Evolutionary conservation across 257 asterid genomes (phyloP).

Genomic region (Ophiorrhiza pumila): DNA sequence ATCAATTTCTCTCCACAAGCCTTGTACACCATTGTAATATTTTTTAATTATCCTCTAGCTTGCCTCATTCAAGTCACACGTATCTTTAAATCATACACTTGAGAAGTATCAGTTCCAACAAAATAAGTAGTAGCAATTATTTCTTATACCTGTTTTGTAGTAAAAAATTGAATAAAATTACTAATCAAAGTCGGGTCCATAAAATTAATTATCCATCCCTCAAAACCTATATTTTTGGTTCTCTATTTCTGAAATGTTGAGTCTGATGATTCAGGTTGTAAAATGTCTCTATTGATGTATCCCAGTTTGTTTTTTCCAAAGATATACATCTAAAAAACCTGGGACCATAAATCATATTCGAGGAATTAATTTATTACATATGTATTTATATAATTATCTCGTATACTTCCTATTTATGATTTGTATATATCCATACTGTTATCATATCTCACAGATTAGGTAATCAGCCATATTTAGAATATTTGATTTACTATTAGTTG

Average conservation of each 20-base stretch:
- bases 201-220: background rate
- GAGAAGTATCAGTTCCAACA: background rate
- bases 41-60: background rate
- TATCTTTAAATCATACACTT: background rate
- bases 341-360: background rate
- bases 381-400: too few species aligned
- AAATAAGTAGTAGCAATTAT: background rate
- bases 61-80: background rate
- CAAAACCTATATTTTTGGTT: background rate
- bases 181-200: background rate
- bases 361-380: too few species aligned
- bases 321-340: slow-evolving; percentile 3
- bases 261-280: background rate
- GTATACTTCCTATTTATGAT: too few species aligned
- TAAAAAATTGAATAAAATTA: slow-evolving; percentile 1
- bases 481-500: too few species aligned
- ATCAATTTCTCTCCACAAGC: slow-evolving; percentile 1
- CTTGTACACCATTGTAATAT: background rate
- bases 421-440: too few species aligned
- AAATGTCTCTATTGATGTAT: background rate
- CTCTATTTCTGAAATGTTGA: background rate
- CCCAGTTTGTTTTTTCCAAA: background rate
- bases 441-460: too few species aligned
- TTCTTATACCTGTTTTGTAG: background rate
- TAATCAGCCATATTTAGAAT: too few species aligned